These are phyloP conservation scores for Puccinia polysora DNA, from an alignment of 1,284 basidiomycete species.

Conservation along the genomic window DNA sequence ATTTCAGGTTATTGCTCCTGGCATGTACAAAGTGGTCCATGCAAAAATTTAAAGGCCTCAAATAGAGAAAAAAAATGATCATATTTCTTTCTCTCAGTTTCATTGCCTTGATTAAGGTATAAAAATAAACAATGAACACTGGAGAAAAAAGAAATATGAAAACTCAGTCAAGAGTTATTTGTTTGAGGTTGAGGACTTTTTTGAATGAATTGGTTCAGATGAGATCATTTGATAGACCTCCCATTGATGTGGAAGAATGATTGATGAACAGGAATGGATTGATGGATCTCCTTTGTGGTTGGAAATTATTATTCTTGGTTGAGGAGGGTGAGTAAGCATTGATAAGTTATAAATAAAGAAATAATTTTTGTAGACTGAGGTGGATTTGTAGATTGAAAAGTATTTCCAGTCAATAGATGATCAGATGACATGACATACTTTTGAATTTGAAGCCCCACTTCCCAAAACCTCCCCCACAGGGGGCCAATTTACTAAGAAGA, in stretches of 20 bases:
- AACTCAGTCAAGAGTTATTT: not conserved
- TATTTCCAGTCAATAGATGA: conserved; percentile 6
- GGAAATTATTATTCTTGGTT: not conserved
- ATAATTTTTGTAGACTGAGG: conserved; percentile 12
- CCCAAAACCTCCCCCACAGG: conserved; percentile 83
- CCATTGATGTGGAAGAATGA: not conserved
- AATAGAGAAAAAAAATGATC: too few relatives aligned
- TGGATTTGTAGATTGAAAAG: conserved; percentile 13
- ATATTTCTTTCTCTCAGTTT: too few relatives aligned
- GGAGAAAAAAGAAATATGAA: too few relatives aligned
- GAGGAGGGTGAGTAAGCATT: not conserved
- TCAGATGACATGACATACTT: conserved; percentile 50
- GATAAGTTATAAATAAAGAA: not conserved
- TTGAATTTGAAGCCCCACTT: conserved; percentile 81
- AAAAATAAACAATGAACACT: too few relatives aligned
- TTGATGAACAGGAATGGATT: not conserved
- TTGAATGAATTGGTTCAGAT: conserved; percentile 7
- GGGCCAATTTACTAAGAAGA: conserved; percentile 81
- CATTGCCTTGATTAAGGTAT: too few relatives aligned
- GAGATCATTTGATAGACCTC: not conserved
- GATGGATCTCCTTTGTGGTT: conserved; percentile 9
- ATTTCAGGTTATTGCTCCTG: too few relatives aligned
- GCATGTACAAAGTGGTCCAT: too few relatives aligned
- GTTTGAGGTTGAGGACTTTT: conserved; percentile 6
- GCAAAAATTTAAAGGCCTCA: too few relatives aligned